These are phyloP conservation scores for Agrocybe chaxingu DNA, from an alignment of 768 basidiomycete genomes.

Conservation along the genomic window DNA sequence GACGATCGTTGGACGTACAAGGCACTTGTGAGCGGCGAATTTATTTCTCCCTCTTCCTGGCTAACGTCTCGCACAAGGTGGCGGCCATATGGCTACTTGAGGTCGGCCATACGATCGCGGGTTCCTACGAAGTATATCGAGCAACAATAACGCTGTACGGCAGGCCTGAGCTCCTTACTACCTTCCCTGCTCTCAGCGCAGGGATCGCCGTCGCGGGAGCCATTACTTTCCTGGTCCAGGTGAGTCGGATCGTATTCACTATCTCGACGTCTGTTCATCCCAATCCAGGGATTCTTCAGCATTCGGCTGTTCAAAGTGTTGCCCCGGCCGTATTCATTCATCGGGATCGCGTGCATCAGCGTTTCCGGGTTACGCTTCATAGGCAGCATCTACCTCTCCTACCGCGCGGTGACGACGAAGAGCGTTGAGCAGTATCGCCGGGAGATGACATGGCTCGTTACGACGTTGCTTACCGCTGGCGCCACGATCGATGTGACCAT, in stretches of 20 bases:
- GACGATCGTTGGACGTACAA: constrained; percentile 21
- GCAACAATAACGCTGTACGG: constrained; percentile 26
- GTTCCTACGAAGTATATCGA: constrained; percentile 26
- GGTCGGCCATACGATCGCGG: constrained; percentile 23
- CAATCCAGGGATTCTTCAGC: constrained; percentile 27
- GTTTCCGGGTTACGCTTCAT: constrained; percentile 22
- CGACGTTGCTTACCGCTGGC: constrained; percentile 24
- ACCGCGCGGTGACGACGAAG: constrained; percentile 17
- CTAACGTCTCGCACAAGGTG: constrained; percentile 1
- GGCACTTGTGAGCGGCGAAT: constrained; percentile 11
- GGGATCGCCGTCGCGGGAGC: constrained; percentile 23
- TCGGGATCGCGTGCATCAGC: constrained; percentile 23
- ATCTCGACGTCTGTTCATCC: not conserved
- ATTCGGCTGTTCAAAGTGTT: constrained; percentile 26
- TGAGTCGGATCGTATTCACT: constrained; percentile 10
- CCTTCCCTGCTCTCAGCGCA: constrained; percentile 17
- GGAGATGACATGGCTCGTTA: constrained; percentile 28
- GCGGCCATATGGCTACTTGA: constrained; percentile 19
- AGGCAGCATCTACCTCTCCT: constrained; percentile 25
- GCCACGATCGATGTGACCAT: constrained; percentile 28
- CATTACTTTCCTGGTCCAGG: constrained; percentile 28
- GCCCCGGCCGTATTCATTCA: constrained; percentile 20
- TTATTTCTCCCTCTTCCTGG: not conserved
- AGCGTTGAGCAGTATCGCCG: constrained; percentile 19
- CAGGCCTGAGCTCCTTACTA: constrained; percentile 17